These are phyloP conservation scores for Lunasporangiospora selenospora DNA, from an alignment of 192 early-diverging fungal genomes.

Conservation along the genomic window DNA sequence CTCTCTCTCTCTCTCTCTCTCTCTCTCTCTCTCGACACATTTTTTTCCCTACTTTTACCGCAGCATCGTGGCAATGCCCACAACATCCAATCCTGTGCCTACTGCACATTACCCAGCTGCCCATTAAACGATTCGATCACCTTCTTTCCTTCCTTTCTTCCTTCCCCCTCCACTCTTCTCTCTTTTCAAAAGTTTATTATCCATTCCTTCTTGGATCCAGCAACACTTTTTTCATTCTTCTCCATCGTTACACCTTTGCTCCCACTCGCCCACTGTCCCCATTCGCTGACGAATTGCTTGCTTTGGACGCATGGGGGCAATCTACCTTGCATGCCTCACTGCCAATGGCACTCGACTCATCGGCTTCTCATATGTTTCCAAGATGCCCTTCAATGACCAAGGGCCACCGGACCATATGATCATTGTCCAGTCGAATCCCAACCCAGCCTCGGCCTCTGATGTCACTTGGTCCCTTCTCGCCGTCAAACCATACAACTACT, in stretches of 20 bases:
- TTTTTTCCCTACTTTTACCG: too few relatives aligned
- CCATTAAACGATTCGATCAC: too few relatives aligned
- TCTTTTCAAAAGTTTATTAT: too few relatives aligned
- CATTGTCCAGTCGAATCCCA: constrained; percentile 18
- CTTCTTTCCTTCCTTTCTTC: too few relatives aligned
- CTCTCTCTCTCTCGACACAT: too few relatives aligned
- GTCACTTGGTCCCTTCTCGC: constrained; percentile 16
- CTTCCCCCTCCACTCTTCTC: too few relatives aligned
- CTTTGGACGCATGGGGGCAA: background rate
- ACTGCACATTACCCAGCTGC: too few relatives aligned
- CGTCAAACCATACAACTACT: background rate
- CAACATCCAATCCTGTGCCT: too few relatives aligned
- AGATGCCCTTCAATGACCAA: background rate
- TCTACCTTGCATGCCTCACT: constrained; percentile 1
- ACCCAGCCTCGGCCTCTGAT: background rate
- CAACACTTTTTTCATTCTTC: background rate
- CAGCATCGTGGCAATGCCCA: too few relatives aligned
- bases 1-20: too few relatives aligned
- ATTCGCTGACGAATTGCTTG: background rate
- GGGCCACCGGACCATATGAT: background rate
- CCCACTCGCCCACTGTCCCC: too few relatives aligned
- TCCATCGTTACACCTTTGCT: background rate
- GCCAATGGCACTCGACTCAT: constrained; percentile 11
- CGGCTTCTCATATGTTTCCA: constrained; percentile 15
- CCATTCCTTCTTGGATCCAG: too few relatives aligned